phyloP scores from a whole-genome alignment of 345 rosid genomes.

The Geranium brycei region DNA sequence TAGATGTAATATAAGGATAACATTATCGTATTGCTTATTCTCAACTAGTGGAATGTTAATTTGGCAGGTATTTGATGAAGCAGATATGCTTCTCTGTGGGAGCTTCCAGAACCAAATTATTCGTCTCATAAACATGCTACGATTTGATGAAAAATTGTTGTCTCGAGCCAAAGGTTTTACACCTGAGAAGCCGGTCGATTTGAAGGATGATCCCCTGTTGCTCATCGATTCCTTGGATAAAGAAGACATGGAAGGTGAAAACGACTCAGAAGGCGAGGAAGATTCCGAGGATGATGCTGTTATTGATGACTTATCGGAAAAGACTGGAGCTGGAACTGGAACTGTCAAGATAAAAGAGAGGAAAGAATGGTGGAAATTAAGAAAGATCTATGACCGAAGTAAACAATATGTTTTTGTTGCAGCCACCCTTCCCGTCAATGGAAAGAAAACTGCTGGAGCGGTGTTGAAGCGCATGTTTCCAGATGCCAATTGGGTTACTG shows the following conservation, averaged over 20 bases:
- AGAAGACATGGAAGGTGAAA: slow-evolving; percentile 17
- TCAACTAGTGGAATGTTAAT: slow-evolving; percentile 5
- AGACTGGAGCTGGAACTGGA: slow-evolving; percentile 17
- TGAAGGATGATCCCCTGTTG: slow-evolving; percentile 17
- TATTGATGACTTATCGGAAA: slow-evolving; percentile 14
- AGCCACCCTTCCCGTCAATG: slow-evolving; percentile 89
- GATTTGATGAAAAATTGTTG: slow-evolving; percentile 63
- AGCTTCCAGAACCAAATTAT: slow-evolving; percentile 81
- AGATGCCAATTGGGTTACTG: slow-evolving; percentile 76
- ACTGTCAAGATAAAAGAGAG: slow-evolving; percentile 30
- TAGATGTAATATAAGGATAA: background rate
- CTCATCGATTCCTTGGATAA: slow-evolving; percentile 19
- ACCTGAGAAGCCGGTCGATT: slow-evolving; percentile 17
- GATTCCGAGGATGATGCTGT: slow-evolving; percentile 26
- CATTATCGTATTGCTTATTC: background rate
- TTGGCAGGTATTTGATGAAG: slow-evolving; percentile 90
- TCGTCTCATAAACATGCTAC: slow-evolving; percentile 70
- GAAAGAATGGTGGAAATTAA: slow-evolving; percentile 76
- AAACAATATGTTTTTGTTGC: slow-evolving; percentile 95
- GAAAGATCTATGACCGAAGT: slow-evolving; percentile 58
- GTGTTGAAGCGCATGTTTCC: slow-evolving; percentile 81
- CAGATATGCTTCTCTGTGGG: slow-evolving; percentile 91
- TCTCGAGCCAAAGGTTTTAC: slow-evolving; percentile 32
- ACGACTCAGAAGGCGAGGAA: slow-evolving; percentile 28
- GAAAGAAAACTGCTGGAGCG: slow-evolving; percentile 89